Conservation (phyloP, 768 basidiomycete species). For the Leccinum arenicola region DNA sequence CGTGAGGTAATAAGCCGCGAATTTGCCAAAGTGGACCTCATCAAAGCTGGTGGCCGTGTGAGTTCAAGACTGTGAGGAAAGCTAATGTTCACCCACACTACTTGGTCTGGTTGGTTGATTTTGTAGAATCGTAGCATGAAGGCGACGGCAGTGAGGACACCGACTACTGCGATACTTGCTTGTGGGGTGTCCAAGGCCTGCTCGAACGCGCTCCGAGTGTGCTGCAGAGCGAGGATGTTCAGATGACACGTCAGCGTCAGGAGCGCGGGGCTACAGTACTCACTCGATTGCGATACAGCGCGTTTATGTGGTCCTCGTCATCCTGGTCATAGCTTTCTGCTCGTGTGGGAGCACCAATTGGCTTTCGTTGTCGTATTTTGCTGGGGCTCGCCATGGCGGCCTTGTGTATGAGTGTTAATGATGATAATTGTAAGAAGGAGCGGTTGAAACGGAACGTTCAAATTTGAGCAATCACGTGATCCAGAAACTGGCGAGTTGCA, state of each 20-base stretch:
- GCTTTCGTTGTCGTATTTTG: conserved; percentile 32
- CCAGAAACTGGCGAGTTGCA: background rate
- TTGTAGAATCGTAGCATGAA: conserved; percentile 90
- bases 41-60: conserved; percentile 63
- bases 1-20: conserved; percentile 89
- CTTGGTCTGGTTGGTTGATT: conserved; percentile 91
- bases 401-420: background rate
- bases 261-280: conserved; percentile 15
- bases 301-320: conserved; percentile 52
- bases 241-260: conserved; percentile 11
- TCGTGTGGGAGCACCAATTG: conserved; percentile 13
- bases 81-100: conserved; percentile 62
- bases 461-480: conserved; percentile 24
- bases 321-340: conserved; percentile 33
- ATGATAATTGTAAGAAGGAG: conserved; percentile 6
- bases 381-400: conserved; percentile 32
- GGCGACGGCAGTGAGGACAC: conserved; percentile 66
- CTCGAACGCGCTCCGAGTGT: conserved; percentile 59
- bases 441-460: background rate
- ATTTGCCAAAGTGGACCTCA: conserved; percentile 98
- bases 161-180: conserved; percentile 62
- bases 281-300: conserved; percentile 50
- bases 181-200: conserved; percentile 57
- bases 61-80: conserved; percentile 2
- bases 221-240: conserved; percentile 36